Evolutionary conservation across 2,329 filamentous ascomycete species (phyloP).

Genomic region (Colletotrichum sp.): DNA sequence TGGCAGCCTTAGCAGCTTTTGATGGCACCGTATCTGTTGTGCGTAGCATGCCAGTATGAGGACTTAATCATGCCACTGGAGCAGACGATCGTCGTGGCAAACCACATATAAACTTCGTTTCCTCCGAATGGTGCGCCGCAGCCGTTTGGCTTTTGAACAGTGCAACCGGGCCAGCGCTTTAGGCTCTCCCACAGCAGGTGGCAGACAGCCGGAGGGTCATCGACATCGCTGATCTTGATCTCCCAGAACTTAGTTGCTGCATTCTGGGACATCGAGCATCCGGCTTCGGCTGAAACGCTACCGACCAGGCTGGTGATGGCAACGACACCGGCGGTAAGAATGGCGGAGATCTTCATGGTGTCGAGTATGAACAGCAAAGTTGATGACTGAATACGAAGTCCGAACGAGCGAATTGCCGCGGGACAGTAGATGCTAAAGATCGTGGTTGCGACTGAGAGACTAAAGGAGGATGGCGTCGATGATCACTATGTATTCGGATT

Average conservation of each 20-base stretch:
- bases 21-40: neutral
- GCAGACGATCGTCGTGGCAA: neutral
- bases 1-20: neutral
- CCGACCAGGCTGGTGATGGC: neutral
- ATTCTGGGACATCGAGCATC: neutral
- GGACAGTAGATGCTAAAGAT: neutral
- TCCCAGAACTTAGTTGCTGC: neutral
- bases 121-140: neutral
- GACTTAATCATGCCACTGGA: neutral
- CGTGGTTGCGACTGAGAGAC: neutral
- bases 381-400: too few relatives aligned
- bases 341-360: neutral
- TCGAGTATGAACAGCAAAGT: too few relatives aligned
- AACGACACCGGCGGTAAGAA: neutral
- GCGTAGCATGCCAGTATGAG: neutral
- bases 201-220: neutral
- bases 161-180: neutral
- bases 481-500: neutral
- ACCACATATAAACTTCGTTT: neutral
- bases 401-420: neutral
- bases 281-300: neutral
- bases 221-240: neutral
- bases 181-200: neutral
- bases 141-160: neutral
- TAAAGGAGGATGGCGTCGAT: neutral